A percentile compares a stretch with the other conserved stretches of the same genome.
Conservation (phyloP, 208 protist genomes). For the Trypanosomatidae sp. region DNA sequence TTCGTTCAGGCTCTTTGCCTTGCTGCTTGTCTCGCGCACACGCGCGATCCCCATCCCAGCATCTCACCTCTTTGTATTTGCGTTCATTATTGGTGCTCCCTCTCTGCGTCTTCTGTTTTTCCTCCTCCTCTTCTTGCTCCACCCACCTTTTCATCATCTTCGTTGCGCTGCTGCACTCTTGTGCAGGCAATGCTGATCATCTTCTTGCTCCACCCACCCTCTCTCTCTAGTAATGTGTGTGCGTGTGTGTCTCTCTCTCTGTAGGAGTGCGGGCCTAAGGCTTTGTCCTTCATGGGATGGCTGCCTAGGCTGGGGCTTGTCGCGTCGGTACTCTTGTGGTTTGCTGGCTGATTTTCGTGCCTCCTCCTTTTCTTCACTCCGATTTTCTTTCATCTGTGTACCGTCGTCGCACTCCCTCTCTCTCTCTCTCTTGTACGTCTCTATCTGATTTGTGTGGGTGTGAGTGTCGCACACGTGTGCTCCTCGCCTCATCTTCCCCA, state of each 20-base stretch:
- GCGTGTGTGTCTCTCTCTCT: background rate
- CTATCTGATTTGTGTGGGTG: background rate
- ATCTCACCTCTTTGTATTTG: too few relatives aligned
- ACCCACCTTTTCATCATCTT: too few relatives aligned
- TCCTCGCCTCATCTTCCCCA: background rate
- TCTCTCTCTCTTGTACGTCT: background rate
- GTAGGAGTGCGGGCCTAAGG: too few relatives aligned
- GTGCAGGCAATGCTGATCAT: background rate
- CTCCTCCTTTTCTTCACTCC: background rate
- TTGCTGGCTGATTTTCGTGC: too few relatives aligned
- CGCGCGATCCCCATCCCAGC: too few relatives aligned
- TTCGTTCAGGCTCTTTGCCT: too few relatives aligned
- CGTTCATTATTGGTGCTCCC: too few relatives aligned
- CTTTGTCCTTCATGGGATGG: background rate
- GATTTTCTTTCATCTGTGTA: background rate
- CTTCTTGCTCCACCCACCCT: background rate
- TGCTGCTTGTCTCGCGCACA: too few relatives aligned
- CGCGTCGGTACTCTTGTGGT: background rate
- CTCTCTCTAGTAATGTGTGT: background rate
- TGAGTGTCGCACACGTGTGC: background rate
- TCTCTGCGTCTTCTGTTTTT: too few relatives aligned
- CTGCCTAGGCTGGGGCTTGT: background rate
- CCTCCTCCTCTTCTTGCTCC: too few relatives aligned
- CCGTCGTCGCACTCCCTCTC: background rate
- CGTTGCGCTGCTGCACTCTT: slow-evolving; percentile 11